Evolutionary conservation across 179 eudicot species (phyloP), one percentile per base, ranked within the genome.

Genomic region (Nepenthes alata): DNA sequence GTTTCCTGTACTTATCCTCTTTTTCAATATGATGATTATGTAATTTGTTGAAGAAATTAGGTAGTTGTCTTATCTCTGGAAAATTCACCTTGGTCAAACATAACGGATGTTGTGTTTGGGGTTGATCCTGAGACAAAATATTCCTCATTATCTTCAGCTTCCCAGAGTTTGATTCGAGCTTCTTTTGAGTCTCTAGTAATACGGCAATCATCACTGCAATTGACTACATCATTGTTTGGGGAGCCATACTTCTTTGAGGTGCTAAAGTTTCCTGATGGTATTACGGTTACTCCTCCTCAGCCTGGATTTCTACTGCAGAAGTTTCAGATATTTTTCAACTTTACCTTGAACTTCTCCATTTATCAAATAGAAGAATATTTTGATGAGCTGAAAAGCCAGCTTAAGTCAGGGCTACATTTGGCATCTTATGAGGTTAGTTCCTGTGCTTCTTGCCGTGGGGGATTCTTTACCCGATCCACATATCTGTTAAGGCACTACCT

Each of bases 251-350:
- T 80, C 56, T 90, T 90, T 71, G 90, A 88, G 57, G 88, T 90
- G 60, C 72, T 88, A 65, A 90, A 88, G 68, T 88, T 90, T 75
- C 79, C 79, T 61, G 93, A 94, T 47, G 97, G 95, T 53, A 88
- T 93, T 54, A 87, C 95, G 11, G 73, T 83, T 48, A 81, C 55
- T 75, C 97, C 98, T 59, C 73, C 59, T 35, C 95, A 86, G 59
- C 59, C 49, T 55, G 88, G 79, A 67, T 89, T 74, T 74, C 95
- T 83, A 49, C 76, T 93, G 80, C 96, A 89, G 62, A 80, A 72
- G 57, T 78, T 71, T 58, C 95, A 87, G 77, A 83, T 93, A 52
- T 55, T 11, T 67, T 93, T 93, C 80, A 93, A 87, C 80, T 93
- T 93, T 72, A 89, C 97, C 39, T 76, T 93, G 68, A 86, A 80